phyloP scores from a whole-genome alignment of 2,329 filamentous ascomycete species.

The Waltergamsia citrina region DNA sequence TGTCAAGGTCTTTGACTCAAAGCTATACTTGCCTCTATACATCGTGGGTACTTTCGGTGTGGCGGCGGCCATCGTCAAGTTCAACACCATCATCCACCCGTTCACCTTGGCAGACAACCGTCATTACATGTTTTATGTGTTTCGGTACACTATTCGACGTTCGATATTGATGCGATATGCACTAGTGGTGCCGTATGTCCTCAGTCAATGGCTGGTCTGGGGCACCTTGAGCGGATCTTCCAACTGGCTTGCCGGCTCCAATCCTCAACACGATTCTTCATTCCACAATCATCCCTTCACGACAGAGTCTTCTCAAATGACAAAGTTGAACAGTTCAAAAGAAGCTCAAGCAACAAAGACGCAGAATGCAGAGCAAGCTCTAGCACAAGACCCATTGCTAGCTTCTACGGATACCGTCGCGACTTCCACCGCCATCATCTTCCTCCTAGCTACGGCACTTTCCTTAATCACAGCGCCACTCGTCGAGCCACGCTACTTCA shows the following conservation, averaged over 20 bases:
- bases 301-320: not conserved
- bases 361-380: too few species aligned
- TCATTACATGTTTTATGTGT: slow-evolving; percentile 96
- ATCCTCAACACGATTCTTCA: not conserved
- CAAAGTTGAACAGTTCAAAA: slow-evolving; percentile 1
- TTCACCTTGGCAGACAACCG: slow-evolving; percentile 95
- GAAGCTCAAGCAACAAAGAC: too few species aligned
- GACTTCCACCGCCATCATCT: slow-evolving; percentile 44
- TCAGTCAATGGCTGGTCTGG: slow-evolving; percentile 61
- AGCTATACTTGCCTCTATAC: slow-evolving; percentile 22
- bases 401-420: slow-evolving; percentile 21
- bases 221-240: slow-evolving; percentile 43
- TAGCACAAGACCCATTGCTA: too few species aligned
- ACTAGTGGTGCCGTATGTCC: slow-evolving; percentile 60
- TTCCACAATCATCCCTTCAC: slow-evolving; percentile 2
- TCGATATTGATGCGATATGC: slow-evolving; percentile 55
- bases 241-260: not conserved
- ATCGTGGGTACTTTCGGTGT: slow-evolving; percentile 21
- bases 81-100: slow-evolving; percentile 90
- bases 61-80: slow-evolving; percentile 47
- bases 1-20: too few species aligned
- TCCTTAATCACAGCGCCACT: slow-evolving; percentile 82
- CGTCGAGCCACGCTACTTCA: slow-evolving; percentile 93
- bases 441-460: slow-evolving; percentile 60
- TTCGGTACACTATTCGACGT: slow-evolving; percentile 68